phyloP scores from a whole-genome alignment of 257 asterid species.

The Jaltomata sinuosa region DNA sequence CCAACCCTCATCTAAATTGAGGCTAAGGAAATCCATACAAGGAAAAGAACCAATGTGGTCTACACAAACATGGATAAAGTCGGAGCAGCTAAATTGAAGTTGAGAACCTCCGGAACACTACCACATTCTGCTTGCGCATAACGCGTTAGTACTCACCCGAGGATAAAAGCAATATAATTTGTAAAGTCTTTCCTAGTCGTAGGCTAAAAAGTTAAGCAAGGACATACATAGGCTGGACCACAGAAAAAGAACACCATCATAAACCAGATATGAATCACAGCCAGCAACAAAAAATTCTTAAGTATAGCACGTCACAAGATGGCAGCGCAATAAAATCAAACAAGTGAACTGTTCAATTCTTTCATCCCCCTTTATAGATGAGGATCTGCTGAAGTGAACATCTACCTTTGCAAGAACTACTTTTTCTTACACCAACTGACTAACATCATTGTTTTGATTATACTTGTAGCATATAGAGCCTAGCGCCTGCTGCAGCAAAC shows the following conservation, averaged over 20 bases:
- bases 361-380: neutral
- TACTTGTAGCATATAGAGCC: neutral
- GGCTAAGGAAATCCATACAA: neutral
- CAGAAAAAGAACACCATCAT: neutral
- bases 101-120: neutral
- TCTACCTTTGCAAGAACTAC: neutral
- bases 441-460: neutral
- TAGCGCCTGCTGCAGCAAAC: neutral
- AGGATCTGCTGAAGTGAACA: neutral
- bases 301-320: neutral
- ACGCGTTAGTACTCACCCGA: no score
- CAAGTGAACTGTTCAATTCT: neutral
- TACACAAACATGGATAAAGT: neutral
- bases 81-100: neutral
- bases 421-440: neutral
- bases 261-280: neutral
- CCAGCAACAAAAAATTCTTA: neutral
- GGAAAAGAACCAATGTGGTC: neutral
- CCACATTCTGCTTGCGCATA: neutral
- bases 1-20: neutral
- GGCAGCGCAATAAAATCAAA: neutral
- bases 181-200: neutral
- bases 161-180: neutral
- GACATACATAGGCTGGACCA: neutral
- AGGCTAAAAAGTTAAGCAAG: neutral